Evolutionary conservation across 495 filamentous ascomycete species (phyloP), one percentile per base, ranked within the genome.

Genomic region (Pseudomonodictys pantanalensis): DNA sequence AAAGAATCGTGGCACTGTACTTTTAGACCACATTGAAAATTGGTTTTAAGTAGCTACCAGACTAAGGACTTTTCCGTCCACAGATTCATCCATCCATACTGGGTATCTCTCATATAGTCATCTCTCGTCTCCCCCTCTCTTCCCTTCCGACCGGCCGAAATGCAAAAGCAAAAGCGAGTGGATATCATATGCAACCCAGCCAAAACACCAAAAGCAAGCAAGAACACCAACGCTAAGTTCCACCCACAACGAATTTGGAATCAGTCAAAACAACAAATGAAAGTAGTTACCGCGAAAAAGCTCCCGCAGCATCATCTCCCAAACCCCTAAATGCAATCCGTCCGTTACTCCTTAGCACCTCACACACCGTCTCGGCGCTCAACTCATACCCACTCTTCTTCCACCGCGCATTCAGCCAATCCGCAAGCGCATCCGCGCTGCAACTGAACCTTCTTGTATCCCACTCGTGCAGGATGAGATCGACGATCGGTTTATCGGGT

Each of bases 341-440:
- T 1, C 58, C 62, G 59, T 68, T 58, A 44, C 62, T 62, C 52
- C 58, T 62, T 35, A 68, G 41, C 3, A 68, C 58, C 45, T 62
- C 58, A 39, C 60, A 66, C 1, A 68, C 43, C 25, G 62, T 66
- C 46, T 68, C 62, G 10, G 57, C 49, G 41, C 66, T 66, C 23
- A 68, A 29, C 24, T 56, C 56, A 56, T 68, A 68, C 29, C 66
- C 66, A 17, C 56, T 66, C 62, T 68, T 68, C 53, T 46, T 52
- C 66, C 66, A 68, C 47, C 66, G 30, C 23, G 52, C 62, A 59
- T 68, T 68, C 32, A 68, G 44, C 62, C 66, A 68, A 56, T 65
- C 57, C 15, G 66, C 58, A 32, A 68, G 35, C 24, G 66, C 62
- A 56, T 68, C 66, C 23, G 62, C 58, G 2, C 22, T 47, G 25